Evolutionary conservation across 2,329 filamentous ascomycete species (phyloP).

Genomic region (Calonectria ilicicola): DNA sequence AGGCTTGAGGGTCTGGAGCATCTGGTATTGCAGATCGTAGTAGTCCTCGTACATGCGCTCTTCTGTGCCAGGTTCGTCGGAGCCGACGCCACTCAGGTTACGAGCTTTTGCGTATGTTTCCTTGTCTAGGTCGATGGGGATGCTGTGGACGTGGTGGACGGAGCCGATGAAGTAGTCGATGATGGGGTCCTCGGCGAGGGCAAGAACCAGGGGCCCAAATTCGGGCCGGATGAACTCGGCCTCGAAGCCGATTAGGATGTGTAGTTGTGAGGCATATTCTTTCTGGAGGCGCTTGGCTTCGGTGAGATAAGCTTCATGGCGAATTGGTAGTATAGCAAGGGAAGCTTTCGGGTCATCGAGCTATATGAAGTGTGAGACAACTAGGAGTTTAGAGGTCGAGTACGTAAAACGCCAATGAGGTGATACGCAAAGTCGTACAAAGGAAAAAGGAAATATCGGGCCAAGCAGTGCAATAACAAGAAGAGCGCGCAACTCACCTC

Average conservation of each 20-base stretch:
- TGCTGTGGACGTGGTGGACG: constrained; percentile 86
- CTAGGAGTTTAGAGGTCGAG: not conserved
- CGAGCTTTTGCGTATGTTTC: constrained; percentile 69
- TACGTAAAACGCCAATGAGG: not conserved
- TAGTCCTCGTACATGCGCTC: constrained; percentile 84
- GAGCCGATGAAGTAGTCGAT: constrained; percentile 95
- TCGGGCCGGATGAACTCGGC: constrained; percentile 88
- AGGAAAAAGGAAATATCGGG: not conserved
- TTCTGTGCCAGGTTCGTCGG: constrained; percentile 74
- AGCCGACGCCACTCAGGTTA: constrained; percentile 51
- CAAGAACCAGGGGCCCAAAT: constrained; percentile 68
- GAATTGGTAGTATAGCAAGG: constrained; percentile 61
- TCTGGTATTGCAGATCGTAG: constrained; percentile 87
- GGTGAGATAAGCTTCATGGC: constrained; percentile 78
- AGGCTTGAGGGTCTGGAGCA: constrained; percentile 80
- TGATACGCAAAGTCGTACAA: not conserved
- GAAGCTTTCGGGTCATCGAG: constrained; percentile 61
- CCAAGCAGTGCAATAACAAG: not conserved
- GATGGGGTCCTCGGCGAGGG: constrained; percentile 69
- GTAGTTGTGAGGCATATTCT: constrained; percentile 77
- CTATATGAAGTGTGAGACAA: constrained; percentile 46
- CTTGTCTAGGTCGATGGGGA: constrained; percentile 90
- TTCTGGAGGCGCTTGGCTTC: constrained; percentile 81
- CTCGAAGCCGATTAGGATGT: constrained; percentile 91
- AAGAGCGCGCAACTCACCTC: constrained; percentile 68